Evolutionary conservation across 768 basidiomycete species (phyloP), one percentile per base, ranked within the genome.

Genomic region (Fomitopsis serialis): DNA sequence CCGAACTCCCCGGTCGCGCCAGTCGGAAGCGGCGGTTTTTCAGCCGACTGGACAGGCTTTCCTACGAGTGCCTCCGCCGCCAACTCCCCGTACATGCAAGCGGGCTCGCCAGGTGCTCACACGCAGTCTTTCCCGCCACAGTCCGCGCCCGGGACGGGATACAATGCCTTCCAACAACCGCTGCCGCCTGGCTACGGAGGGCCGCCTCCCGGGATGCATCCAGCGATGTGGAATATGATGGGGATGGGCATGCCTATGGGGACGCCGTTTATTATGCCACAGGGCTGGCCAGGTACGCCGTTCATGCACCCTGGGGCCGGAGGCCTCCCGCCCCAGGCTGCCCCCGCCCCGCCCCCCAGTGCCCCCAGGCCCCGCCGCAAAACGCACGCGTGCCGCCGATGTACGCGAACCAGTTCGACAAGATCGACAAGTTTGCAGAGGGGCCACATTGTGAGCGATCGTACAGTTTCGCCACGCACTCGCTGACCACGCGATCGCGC

Each of bases 401-500:
- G 52, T 45, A 57, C 50, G 54, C 53, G 50, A 58, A 69, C 17
- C 58, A 65, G 63, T 66, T 66, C 59, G 68, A 55, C 58, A 66
- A 58, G 43, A 62, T 75, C 47, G 57, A 64, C 32, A 66, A 58
- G 21, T 78, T 75, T 55, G 54, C 69, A 0, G 73, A 74, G 48
- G 77, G 77, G 23, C 64, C 67, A 0, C 67, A 72, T 50, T 78
- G 77, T 78, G 64, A 27, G 77, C 66, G 29, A 22, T 36, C 23
- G 7, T 42, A 15, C 22, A 24, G 34, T 47, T 58, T 50, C 21
- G 51, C 57, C 47, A 54, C 35, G 53, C 58, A 36, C 45, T 15
- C 37, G 24, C 29, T 51, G 40, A 45, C 19, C n/a, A 23, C 21
- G 19, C 2, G 3, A 27, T 17, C n/a, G 8, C 12, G 24, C 65